A percentile compares a stretch with the other conserved stretches of the same genome.
phyloP scores from a whole-genome alignment of 108 stramenopile genomes.

The Fragilaria crotonensis region DNA sequence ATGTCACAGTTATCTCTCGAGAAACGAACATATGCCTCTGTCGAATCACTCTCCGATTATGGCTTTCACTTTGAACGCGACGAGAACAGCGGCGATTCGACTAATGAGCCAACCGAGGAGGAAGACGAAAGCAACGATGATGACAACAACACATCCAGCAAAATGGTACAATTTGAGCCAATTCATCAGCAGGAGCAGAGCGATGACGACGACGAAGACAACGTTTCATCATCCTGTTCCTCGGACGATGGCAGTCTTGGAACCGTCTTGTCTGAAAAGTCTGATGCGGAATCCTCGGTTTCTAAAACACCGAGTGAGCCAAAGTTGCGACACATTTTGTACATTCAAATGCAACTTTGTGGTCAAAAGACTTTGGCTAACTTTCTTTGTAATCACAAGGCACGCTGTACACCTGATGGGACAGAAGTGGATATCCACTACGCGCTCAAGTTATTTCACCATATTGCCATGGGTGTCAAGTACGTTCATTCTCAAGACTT shows the following conservation, averaged over 20 bases:
- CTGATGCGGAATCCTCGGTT: not conserved
- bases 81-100: too few relatives aligned
- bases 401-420: slow-evolving; percentile 23
- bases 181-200: slow-evolving; percentile 17
- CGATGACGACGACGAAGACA: too few relatives aligned
- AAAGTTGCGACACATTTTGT: slow-evolving; percentile 51
- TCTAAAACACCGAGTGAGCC: slow-evolving; percentile 1
- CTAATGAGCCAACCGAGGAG: too few relatives aligned
- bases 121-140: too few relatives aligned
- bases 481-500: slow-evolving; percentile 87
- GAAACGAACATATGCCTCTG: too few relatives aligned
- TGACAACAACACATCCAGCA: too few relatives aligned
- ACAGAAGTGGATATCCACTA: slow-evolving; percentile 53
- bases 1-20: too few relatives aligned
- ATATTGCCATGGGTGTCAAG: slow-evolving; percentile 81
- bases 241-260: not conserved
- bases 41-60: too few relatives aligned
- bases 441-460: slow-evolving; percentile 73
- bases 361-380: slow-evolving; percentile 80
- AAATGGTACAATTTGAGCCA: too few relatives aligned
- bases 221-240: not conserved
- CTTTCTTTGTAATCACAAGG: slow-evolving; percentile 55
- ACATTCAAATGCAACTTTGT: slow-evolving; percentile 98
- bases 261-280: not conserved
- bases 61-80: too few relatives aligned